Conservation (phyloP, 257 asterid species). For the Cinchona pubescens region DNA sequence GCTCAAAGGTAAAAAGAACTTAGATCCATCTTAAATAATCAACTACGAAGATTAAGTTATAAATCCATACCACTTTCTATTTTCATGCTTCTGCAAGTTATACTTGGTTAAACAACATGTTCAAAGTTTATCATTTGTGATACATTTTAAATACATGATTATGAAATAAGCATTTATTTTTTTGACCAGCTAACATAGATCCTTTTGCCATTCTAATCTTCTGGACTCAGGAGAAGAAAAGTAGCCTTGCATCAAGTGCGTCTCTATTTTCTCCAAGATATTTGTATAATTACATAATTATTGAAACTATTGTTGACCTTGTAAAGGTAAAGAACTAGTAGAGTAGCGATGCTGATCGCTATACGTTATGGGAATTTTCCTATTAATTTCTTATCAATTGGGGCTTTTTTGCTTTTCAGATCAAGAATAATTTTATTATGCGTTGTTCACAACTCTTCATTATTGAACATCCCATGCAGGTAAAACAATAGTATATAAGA, state of each 20-base stretch:
- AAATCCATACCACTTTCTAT: no score
- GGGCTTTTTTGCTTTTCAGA: neutral
- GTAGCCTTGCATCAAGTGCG: constrained; percentile 63
- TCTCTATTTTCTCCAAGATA: neutral
- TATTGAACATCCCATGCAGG: constrained; percentile 31
- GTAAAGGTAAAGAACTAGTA: neutral
- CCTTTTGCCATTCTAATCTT: constrained; percentile 63
- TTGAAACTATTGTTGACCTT: neutral
- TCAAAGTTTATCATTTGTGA: no score
- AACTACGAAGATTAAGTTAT: no score
- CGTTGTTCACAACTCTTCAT: neutral
- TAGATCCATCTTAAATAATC: no score
- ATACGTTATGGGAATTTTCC: no score
- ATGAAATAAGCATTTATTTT: neutral
- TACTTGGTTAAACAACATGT: no score
- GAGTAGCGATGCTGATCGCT: no score
- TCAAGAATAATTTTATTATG: neutral
- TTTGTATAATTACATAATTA: neutral
- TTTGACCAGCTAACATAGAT: constrained; percentile 55
- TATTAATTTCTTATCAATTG: neutral
- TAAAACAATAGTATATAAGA: no score
- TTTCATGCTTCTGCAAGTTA: no score
- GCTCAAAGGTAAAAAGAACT: no score
- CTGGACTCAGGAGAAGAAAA: constrained; percentile 79
- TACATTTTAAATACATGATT: no score